A percentile compares a stretch with the other conserved stretches of the same genome.
Evolutionary conservation across 2,329 filamentous ascomycete species (phyloP).

Genomic region (Pseudogymnoascus sp.): DNA sequence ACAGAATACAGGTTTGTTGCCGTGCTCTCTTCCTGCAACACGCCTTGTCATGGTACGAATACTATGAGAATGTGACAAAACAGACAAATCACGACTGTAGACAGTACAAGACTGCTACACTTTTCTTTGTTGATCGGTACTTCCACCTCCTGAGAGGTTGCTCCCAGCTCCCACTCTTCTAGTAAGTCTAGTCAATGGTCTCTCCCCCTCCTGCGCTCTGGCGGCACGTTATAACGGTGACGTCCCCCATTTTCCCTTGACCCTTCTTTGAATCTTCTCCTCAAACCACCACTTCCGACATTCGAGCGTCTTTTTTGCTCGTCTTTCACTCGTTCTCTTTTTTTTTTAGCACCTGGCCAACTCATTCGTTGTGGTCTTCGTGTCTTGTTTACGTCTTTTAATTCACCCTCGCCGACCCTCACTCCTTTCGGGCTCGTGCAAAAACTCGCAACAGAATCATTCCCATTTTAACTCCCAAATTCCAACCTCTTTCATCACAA

Average conservation of each 20-base stretch:
- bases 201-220: background rate
- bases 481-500: background rate
- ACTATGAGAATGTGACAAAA: background rate
- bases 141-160: background rate
- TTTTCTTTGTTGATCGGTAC: background rate
- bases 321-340: slow-evolving; percentile 2
- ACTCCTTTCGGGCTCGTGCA: slow-evolving; percentile 3
- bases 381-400: slow-evolving; percentile 6
- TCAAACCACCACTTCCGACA: background rate
- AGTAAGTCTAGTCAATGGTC: background rate
- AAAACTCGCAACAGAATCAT: background rate
- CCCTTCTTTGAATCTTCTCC: background rate
- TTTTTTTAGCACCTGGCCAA: background rate
- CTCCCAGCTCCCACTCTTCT: background rate
- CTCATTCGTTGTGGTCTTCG: slow-evolving; percentile 6
- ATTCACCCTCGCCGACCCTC: slow-evolving; percentile 5
- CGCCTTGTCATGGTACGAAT: background rate
- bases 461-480: background rate
- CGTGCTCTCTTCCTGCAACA: background rate
- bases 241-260: slow-evolving; percentile 1
- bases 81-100: background rate
- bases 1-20: background rate
- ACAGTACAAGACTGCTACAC: background rate
- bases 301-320: slow-evolving; percentile 6
- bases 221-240: background rate